These are phyloP conservation scores for Puccinia novopanici DNA, from an alignment of 1,284 basidiomycete genomes.

Conservation along the genomic window DNA sequence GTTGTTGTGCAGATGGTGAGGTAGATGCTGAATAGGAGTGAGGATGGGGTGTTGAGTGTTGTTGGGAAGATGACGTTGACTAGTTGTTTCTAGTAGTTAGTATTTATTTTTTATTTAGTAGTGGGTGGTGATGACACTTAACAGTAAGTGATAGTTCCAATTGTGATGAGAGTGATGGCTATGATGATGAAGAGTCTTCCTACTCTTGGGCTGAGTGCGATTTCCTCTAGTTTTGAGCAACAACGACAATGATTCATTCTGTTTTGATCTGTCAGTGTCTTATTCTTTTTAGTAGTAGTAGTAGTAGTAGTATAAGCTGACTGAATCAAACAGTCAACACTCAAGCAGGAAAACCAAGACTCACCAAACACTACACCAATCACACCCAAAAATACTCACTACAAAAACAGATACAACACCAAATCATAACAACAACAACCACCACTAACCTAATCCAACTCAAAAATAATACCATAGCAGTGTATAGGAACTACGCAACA, in stretches of 20 bases:
- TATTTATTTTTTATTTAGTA: not conserved
- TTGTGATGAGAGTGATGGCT: constrained; percentile 71
- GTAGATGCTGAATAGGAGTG: constrained; percentile 19
- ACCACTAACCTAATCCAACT: constrained; percentile 61
- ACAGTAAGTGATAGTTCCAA: constrained; percentile 80
- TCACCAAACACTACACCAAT: constrained; percentile 98
- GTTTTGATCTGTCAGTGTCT: constrained; percentile 33
- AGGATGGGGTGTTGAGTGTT: constrained; percentile 65
- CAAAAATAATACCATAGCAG: too few relatives aligned
- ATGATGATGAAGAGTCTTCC: constrained; percentile 84
- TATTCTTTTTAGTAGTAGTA: too few relatives aligned
- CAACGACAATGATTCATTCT: constrained; percentile 46
- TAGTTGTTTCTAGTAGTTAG: constrained; percentile 61
- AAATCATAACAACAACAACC: constrained; percentile 76
- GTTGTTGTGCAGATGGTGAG: not conserved
- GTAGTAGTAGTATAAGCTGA: too few relatives aligned
- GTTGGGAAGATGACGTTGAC: constrained; percentile 77
- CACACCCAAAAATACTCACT: constrained; percentile 7
- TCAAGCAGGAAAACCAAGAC: constrained; percentile 80
- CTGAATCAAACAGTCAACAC: constrained; percentile 71
- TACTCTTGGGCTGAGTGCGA: constrained; percentile 65
- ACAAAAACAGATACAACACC: constrained; percentile 65
- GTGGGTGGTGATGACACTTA: constrained; percentile 59
- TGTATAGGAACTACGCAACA: constrained; percentile 75
- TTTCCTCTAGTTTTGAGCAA: too few relatives aligned